phyloP scores from a whole-genome alignment of 1,139 yeast genomes.

The Ogataea hybrid region DNA sequence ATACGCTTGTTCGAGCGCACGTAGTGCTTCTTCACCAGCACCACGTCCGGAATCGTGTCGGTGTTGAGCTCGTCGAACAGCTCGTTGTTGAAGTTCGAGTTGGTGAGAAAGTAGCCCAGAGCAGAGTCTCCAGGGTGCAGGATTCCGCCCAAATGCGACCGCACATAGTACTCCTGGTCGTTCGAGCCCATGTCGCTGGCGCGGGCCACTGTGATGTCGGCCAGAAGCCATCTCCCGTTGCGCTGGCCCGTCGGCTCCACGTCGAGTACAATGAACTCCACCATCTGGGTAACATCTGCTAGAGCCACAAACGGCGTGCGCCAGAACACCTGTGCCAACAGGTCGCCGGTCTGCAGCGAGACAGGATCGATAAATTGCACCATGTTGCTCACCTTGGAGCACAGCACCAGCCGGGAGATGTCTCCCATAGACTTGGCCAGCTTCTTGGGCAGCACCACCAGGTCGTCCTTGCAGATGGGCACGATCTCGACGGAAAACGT shows the following conservation, averaged over 20 bases:
- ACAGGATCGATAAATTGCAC: slow-evolving; percentile 84
- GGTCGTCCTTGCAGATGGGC: slow-evolving; percentile 97
- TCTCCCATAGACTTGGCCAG: slow-evolving; percentile 85
- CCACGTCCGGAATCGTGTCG: slow-evolving; percentile 78
- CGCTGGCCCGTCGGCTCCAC: slow-evolving; percentile 90
- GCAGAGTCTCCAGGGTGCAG: slow-evolving; percentile 96
- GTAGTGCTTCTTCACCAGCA: slow-evolving; percentile 88
- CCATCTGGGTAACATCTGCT: slow-evolving; percentile 70
- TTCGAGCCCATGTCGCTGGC: slow-evolving; percentile 82
- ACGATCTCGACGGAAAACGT: slow-evolving; percentile 91
- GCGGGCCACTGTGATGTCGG: slow-evolving; percentile 88
- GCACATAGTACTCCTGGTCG: slow-evolving; percentile 74
- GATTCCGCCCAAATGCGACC: slow-evolving; percentile 91
- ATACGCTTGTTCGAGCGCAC: slow-evolving; percentile 73
- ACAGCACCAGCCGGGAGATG: slow-evolving; percentile 77
- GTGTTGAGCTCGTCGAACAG: slow-evolving; percentile 73
- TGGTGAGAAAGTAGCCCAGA: slow-evolving; percentile 81
- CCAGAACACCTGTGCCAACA: slow-evolving; percentile 80
- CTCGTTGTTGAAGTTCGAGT: slow-evolving; percentile 83
- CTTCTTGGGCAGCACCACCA: slow-evolving; percentile 83
- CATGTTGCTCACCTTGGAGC: slow-evolving; percentile 78
- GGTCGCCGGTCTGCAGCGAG: slow-evolving; percentile 78
- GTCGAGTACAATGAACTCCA: slow-evolving; percentile 90
- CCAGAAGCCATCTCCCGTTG: slow-evolving; percentile 78
- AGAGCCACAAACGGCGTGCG: slow-evolving; percentile 79